A percentile compares a stretch with the other conserved stretches of the same genome.
Evolutionary conservation across 2,329 filamentous ascomycete species (phyloP).

Genomic region (Stagonosporopsis rhizophila): DNA sequence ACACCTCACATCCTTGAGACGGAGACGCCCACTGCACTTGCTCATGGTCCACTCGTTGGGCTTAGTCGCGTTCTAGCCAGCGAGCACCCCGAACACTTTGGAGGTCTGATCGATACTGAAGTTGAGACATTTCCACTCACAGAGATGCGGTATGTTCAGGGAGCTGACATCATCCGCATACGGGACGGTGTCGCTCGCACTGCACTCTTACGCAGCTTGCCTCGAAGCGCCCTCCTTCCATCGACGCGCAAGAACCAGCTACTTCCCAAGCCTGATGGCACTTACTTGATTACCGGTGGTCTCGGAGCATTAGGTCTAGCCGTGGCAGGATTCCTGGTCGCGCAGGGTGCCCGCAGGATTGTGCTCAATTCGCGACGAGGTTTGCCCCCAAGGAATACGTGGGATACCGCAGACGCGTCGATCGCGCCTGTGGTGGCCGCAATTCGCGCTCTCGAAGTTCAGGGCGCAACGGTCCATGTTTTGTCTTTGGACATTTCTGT

Average conservation of each 20-base stretch:
- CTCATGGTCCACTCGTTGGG: slow-evolving; percentile 47
- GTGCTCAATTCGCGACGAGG: slow-evolving; percentile 4
- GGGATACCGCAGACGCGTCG: background rate
- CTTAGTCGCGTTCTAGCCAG: slow-evolving; percentile 49
- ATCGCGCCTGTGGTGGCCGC: background rate
- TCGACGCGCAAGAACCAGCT: slow-evolving; percentile 5
- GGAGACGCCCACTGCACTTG: slow-evolving; percentile 31
- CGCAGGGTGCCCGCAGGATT: slow-evolving; percentile 8
- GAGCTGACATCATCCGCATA: slow-evolving; percentile 8
- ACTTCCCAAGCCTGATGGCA: slow-evolving; percentile 14
- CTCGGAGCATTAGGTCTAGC: slow-evolving; percentile 9
- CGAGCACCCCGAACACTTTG: slow-evolving; percentile 51
- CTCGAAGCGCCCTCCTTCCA: slow-evolving; percentile 5
- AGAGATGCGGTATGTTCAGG: slow-evolving; percentile 49
- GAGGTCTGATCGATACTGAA: slow-evolving; percentile 40
- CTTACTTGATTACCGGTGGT: slow-evolving; percentile 17
- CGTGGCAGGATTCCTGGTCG: slow-evolving; percentile 2
- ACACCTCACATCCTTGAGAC: slow-evolving; percentile 31
- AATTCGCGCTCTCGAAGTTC: background rate
- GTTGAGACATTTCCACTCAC: slow-evolving; percentile 41
- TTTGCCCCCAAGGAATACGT: background rate
- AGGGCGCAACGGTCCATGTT: background rate
- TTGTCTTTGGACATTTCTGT: slow-evolving; percentile 4
- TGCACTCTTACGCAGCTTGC: slow-evolving; percentile 12
- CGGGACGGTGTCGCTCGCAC: slow-evolving; percentile 13